Evolutionary conservation across 2,329 filamentous ascomycete species (phyloP), one percentile per base, ranked within the genome.

Genomic region (Sphaerulina musiva): DNA sequence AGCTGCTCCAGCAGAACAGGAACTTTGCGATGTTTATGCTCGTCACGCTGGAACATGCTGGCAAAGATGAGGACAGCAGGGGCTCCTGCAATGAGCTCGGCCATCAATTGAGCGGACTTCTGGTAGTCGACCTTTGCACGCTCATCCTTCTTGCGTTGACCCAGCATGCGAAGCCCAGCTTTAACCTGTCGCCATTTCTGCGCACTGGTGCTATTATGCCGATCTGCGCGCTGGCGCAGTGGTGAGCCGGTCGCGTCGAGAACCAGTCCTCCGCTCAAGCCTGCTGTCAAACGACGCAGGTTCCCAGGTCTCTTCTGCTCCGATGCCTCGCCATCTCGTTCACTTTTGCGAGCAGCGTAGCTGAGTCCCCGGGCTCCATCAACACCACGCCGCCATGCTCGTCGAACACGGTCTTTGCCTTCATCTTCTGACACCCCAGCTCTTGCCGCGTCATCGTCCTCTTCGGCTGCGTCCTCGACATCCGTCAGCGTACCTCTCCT

Each of bases 1-100:
- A 98, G 79, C 73, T 98, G 93, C 70, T 98, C 93, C 6, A 98
- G 79, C 3, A 98, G 80, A 50, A 98, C 90, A 0, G 93, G 93
- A 54, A 98, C 95, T 55, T 91, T 84, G 73, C 89, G 93, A 72
- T 95, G 93, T 46, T 92, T 90, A 64, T 96, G 89, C 71, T 98
- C 93, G 64, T 98, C 93, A 54, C 93, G 82, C 73, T 97, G 93
- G 64, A 97, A 93, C 88, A 97, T 96, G 67, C 91, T 96, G 6
- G 93, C 93, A 49, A 98, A 76, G 72, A 98, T 95, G 55, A 98
- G 76, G 17, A 92, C 93, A 23, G 93, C 93, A 3, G 93, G 93
- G 1, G 91, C 89, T 51, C 90, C 93, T 42, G 93, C 95, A 46
- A 93, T 82, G 38, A 98, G 76, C 71, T 98, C 93, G 1, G 93